A percentile compares a stretch with the other conserved stretches of the same genome.
These are phyloP conservation scores for Tardiomyces depauwii DNA, from an alignment of 1,139 yeast genomes.

Conservation along the genomic window DNA sequence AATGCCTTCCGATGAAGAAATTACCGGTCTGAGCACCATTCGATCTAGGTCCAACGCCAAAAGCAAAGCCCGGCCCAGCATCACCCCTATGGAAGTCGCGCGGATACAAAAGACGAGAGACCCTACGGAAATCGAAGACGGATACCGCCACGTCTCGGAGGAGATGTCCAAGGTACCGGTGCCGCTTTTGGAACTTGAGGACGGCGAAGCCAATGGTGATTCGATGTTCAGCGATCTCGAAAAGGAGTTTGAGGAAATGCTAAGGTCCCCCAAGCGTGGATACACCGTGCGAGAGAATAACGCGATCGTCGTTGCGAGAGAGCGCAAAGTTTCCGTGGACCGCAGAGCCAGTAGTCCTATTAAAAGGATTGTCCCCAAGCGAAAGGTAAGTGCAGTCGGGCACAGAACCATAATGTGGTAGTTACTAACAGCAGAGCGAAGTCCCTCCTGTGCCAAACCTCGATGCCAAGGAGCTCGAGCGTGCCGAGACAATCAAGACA, in stretches of 20 bases:
- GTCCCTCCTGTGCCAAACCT: neutral
- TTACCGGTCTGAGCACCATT: neutral
- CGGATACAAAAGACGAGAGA: constrained; percentile 9
- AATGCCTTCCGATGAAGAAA: constrained; percentile 4
- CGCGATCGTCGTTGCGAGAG: constrained; percentile 23
- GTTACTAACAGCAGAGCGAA: neutral
- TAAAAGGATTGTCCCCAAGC: neutral
- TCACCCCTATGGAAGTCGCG: constrained; percentile 21
- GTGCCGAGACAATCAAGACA: neutral
- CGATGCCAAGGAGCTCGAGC: constrained; percentile 4
- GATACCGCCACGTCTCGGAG: constrained; percentile 33
- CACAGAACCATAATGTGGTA: neutral
- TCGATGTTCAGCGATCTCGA: constrained; percentile 30
- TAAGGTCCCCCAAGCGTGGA: constrained; percentile 23
- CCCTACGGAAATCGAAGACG: constrained; percentile 5
- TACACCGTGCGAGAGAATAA: constrained; percentile 25
- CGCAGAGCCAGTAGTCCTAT: constrained; percentile 4
- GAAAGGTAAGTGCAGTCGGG: neutral
- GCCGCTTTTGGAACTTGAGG: constrained; percentile 17
- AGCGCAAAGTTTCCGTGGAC: constrained; percentile 8
- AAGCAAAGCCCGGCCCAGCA: constrained; percentile 23
- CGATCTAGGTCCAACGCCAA: constrained; percentile 1
- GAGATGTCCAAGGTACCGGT: constrained; percentile 34
- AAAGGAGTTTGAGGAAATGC: constrained; percentile 28
- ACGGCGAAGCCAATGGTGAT: neutral